These are phyloP conservation scores for Gossypium gossypioides DNA, from an alignment of 441 rosid genomes.

Conservation along the genomic window DNA sequence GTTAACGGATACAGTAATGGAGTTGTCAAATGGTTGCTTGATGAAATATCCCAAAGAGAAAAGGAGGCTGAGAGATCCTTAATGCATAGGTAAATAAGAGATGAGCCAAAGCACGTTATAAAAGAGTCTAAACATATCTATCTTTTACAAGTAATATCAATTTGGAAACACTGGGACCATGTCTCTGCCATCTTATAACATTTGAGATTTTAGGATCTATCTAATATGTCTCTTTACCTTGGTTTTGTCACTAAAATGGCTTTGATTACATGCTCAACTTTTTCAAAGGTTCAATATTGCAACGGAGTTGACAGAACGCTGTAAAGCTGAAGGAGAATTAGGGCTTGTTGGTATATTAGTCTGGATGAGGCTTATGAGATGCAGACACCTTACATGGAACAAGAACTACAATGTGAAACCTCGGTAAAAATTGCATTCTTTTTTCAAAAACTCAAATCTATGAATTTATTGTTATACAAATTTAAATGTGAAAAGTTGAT, in stretches of 20 bases:
- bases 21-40: conserved; percentile 53
- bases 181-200: background rate
- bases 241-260: background rate
- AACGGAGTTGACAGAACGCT: conserved; percentile 44
- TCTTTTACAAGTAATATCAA: background rate
- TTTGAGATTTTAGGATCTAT: background rate
- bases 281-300: conserved; percentile 54
- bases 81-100: conserved; percentile 48
- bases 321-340: conserved; percentile 44
- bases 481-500: background rate
- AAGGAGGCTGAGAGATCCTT: conserved; percentile 64
- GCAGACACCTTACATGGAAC: conserved; percentile 60
- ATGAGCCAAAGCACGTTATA: conserved; percentile 12
- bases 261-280: background rate
- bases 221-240: conserved; percentile 3
- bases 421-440: conserved; percentile 27
- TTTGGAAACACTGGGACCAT: background rate
- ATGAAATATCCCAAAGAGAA: conserved; percentile 51
- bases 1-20: conserved; percentile 29
- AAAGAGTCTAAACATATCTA: background rate
- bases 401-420: conserved; percentile 71
- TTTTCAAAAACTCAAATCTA: background rate
- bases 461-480: background rate
- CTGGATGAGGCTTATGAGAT: conserved; percentile 61
- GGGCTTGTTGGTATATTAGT: conserved; percentile 54